These are phyloP conservation scores for Fusarium sp. DNA, from an alignment of 2,329 filamentous ascomycete species.

Conservation along the genomic window DNA sequence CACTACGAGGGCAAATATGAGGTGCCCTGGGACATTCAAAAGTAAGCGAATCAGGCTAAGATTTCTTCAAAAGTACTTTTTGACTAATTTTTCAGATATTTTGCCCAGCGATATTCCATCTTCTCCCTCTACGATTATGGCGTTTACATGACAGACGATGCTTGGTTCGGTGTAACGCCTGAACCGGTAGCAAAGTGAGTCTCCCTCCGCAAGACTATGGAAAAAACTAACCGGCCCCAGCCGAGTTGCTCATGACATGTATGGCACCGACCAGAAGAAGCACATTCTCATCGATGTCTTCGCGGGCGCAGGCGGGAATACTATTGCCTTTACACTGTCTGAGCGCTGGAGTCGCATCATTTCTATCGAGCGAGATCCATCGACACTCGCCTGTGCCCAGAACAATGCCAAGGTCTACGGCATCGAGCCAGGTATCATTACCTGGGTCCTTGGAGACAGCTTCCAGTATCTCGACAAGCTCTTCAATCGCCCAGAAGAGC, in stretches of 20 bases:
- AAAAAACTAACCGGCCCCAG: conserved; percentile 57
- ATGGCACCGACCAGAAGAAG: conserved; percentile 68
- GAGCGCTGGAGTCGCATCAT: conserved; percentile 87
- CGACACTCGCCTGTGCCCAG: conserved; percentile 89
- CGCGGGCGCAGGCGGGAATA: conserved; percentile 92
- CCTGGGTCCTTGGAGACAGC: conserved; percentile 90
- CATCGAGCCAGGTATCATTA: conserved; percentile 79
- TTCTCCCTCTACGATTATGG: conserved; percentile 91
- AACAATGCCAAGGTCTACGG: conserved; percentile 92
- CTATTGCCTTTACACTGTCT: conserved; percentile 91
- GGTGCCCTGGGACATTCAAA: conserved; percentile 87
- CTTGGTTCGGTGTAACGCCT: conserved; percentile 97
- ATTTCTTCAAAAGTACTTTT: not conserved
- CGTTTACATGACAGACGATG: conserved; percentile 90
- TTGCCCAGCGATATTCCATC: conserved; percentile 88
- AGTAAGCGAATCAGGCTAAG: conserved; percentile 68
- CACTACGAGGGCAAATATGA: conserved; percentile 81
- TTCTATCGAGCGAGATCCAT: conserved; percentile 87
- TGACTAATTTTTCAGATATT: conserved; percentile 76
- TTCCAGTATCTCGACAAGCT: conserved; percentile 78
- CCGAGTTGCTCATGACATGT: conserved; percentile 82
- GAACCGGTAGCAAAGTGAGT: conserved; percentile 88
- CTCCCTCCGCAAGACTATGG: not conserved
- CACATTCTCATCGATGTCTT: conserved; percentile 88
- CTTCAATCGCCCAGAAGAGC: conserved; percentile 53